Evolutionary conservation across 495 filamentous ascomycete species (phyloP).

Genomic region (Penicillium lividum): DNA sequence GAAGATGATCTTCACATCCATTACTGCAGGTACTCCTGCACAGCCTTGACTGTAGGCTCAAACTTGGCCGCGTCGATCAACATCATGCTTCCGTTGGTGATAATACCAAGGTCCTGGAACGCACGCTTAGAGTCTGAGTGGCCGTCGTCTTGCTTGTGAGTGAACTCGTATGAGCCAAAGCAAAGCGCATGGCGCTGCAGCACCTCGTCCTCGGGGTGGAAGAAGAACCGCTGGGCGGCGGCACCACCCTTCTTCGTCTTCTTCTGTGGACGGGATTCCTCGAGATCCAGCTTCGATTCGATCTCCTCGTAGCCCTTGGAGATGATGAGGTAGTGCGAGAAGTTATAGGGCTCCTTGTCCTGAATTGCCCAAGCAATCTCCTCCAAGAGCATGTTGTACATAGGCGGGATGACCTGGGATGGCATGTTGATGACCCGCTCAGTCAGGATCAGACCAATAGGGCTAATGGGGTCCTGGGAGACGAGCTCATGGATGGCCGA

Average conservation of each 20-base stretch:
- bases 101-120: slow-evolving; percentile 91
- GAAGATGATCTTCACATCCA: slow-evolving; percentile 18
- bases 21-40: slow-evolving; percentile 66
- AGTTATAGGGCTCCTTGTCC: slow-evolving; percentile 89
- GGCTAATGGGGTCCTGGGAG: slow-evolving; percentile 48
- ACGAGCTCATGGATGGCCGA: slow-evolving; percentile 56
- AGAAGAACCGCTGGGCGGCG: slow-evolving; percentile 67
- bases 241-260: slow-evolving; percentile 68
- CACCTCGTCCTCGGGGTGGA: slow-evolving; percentile 96
- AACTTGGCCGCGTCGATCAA: slow-evolving; percentile 72
- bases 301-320: slow-evolving; percentile 91
- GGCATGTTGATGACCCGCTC: slow-evolving; percentile 97
- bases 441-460: slow-evolving; percentile 81
- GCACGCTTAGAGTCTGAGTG: slow-evolving; percentile 87
- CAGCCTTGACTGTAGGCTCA: slow-evolving; percentile 65
- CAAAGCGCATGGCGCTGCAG: slow-evolving; percentile 70
- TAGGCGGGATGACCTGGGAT: slow-evolving; percentile 83
- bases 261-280: slow-evolving; percentile 68
- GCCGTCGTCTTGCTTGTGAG: slow-evolving; percentile 72
- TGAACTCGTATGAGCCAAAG: slow-evolving; percentile 69
- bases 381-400: slow-evolving; percentile 94
- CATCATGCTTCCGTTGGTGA: slow-evolving; percentile 77
- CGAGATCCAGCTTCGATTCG: slow-evolving; percentile 72
- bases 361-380: slow-evolving; percentile 88
- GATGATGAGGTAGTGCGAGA: slow-evolving; percentile 88